These are phyloP conservation scores for Allomyces javanicus DNA, from an alignment of 192 early-diverging fungal genomes.

Conservation along the genomic window DNA sequence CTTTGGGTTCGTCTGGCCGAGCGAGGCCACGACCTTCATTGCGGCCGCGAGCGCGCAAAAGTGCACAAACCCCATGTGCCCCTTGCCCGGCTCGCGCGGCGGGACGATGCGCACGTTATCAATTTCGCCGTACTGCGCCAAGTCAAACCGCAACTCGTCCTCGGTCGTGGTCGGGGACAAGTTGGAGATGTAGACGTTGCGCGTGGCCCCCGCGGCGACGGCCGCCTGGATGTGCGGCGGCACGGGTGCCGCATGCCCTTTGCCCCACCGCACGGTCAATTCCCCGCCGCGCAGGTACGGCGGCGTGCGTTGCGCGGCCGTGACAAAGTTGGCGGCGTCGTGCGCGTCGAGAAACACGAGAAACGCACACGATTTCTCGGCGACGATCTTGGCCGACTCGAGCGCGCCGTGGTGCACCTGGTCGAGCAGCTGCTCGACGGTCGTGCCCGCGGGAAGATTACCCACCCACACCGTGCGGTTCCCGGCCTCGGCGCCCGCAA, in stretches of 20 bases:
- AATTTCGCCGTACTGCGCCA: constrained; percentile 46
- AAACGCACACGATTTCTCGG: constrained; percentile 64
- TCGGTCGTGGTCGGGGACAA: constrained; percentile 42
- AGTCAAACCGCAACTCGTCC: constrained; percentile 30
- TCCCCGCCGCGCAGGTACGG: constrained; percentile 33
- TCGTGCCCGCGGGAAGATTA: constrained; percentile 38
- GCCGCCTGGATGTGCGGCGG: constrained; percentile 33
- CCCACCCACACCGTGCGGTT: constrained; percentile 65
- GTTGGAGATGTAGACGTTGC: constrained; percentile 66
- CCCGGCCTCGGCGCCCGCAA: too few species aligned
- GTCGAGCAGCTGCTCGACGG: constrained; percentile 46
- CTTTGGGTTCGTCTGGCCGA: constrained; percentile 26
- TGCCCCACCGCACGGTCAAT: constrained; percentile 60
- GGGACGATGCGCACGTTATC: constrained; percentile 47
- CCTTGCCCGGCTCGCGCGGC: constrained; percentile 19
- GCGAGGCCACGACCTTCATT: constrained; percentile 43
- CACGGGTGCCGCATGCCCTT: constrained; percentile 25
- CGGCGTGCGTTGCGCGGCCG: constrained; percentile 24
- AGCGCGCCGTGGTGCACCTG: constrained; percentile 46
- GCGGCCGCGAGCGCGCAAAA: constrained; percentile 47
- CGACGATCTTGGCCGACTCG: constrained; percentile 44
- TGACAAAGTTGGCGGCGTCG: constrained; percentile 38
- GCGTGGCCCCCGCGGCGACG: constrained; percentile 43
- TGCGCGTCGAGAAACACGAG: constrained; percentile 53
- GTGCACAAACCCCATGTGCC: constrained; percentile 69